phyloP scores from a whole-genome alignment of 2,329 filamentous ascomycete species.

The Moelleriella libera region DNA sequence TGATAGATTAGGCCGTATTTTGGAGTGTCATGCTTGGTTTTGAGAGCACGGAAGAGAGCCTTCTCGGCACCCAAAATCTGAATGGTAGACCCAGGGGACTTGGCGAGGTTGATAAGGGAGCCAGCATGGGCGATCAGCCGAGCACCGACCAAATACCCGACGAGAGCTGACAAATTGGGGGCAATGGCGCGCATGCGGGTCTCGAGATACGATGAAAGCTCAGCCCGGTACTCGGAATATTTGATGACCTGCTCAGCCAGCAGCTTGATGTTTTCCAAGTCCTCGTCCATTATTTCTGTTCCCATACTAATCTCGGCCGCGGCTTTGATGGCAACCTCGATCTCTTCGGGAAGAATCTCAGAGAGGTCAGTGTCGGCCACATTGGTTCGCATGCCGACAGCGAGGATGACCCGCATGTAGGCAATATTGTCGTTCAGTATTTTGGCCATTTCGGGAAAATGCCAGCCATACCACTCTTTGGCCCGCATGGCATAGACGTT shows the following conservation, averaged over 20 bases:
- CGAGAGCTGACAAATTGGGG: constrained; percentile 83
- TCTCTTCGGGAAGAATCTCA: constrained; percentile 88
- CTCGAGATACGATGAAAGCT: constrained; percentile 79
- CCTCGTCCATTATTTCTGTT: constrained; percentile 86
- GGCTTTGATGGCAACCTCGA: constrained; percentile 80
- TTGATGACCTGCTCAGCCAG: constrained; percentile 87
- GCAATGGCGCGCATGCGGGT: constrained; percentile 94
- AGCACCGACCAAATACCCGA: constrained; percentile 88
- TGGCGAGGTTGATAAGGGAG: constrained; percentile 87
- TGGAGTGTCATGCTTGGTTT: constrained; percentile 98
- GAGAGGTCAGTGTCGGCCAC: constrained; percentile 65
- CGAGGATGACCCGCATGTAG: constrained; percentile 76
- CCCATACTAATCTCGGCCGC: constrained; percentile 97
- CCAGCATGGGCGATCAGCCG: constrained; percentile 90
- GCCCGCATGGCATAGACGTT: constrained; percentile 99
- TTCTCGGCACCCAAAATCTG: constrained; percentile 98
- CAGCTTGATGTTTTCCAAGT: constrained; percentile 83
- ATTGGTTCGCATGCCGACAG: constrained; percentile 79
- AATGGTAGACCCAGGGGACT: constrained; percentile 87
- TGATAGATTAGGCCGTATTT: constrained; percentile 96
- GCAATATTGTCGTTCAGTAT: constrained; percentile 96
- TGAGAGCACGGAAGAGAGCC: constrained; percentile 92
- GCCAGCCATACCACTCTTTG: constrained; percentile 99
- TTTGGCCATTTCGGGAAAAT: constrained; percentile 95
- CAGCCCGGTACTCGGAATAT: constrained; percentile 79